Conservation (phyloP, 2,329 filamentous ascomycete genomes). For the Camillea tinctor region DNA sequence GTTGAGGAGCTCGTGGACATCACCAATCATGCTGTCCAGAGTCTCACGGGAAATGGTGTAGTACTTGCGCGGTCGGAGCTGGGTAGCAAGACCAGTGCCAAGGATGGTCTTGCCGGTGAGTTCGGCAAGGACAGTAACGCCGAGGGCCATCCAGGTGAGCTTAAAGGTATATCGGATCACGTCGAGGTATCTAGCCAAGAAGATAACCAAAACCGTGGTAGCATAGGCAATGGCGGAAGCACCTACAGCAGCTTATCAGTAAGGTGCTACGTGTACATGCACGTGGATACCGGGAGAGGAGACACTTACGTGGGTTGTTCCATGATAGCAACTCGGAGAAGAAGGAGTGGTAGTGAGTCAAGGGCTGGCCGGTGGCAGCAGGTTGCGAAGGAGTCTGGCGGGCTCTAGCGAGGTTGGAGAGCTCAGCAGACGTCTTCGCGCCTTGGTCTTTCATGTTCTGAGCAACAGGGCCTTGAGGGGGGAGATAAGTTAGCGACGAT, state of each 20-base stretch:
- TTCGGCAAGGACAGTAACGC: constrained; percentile 60
- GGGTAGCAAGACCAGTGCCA: constrained; percentile 61
- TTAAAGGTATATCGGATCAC: constrained; percentile 64
- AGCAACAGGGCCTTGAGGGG: constrained; percentile 55
- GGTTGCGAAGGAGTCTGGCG: constrained; percentile 53
- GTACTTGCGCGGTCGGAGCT: constrained; percentile 66
- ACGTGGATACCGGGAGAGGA: constrained; percentile 8
- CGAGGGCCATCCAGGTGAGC: constrained; percentile 62
- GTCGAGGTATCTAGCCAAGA: constrained; percentile 64
- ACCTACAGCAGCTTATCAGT: constrained; percentile 42
- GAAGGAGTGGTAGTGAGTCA: constrained; percentile 70
- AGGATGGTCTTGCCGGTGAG: constrained; percentile 59
- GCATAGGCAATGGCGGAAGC: constrained; percentile 65
- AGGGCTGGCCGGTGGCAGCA: constrained; percentile 59
- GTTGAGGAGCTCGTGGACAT: constrained; percentile 67
- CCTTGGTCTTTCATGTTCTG: constrained; percentile 57
- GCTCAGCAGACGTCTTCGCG: constrained; percentile 54
- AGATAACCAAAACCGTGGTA: constrained; percentile 57
- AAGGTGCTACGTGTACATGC: constrained; percentile 5
- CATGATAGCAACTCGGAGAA: constrained; percentile 69
- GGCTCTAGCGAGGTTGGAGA: constrained; percentile 57
- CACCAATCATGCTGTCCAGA: constrained; percentile 59
- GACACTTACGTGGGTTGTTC: constrained; percentile 62
- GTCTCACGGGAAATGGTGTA: constrained; percentile 64
- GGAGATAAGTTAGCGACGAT: background rate